Percentiles rank a stretch among this genome's conserved stretches.
Evolutionary conservation across 768 basidiomycete genomes (phyloP).

Genomic region (Serendipita sp.): DNA sequence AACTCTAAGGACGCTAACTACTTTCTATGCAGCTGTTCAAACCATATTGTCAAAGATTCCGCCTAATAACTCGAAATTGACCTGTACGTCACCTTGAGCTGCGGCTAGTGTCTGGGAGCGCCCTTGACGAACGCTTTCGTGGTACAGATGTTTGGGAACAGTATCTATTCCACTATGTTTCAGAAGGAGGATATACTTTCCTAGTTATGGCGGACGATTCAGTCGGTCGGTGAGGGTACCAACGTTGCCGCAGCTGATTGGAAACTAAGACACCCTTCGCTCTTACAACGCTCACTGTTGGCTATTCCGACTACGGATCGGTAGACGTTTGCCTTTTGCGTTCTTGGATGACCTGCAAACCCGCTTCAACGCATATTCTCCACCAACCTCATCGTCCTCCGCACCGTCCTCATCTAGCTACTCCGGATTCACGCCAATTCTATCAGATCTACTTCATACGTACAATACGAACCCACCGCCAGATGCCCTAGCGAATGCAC

Average conservation of each 20-base stretch:
- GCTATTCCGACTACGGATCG: neutral
- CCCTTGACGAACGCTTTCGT: slow-evolving; percentile 34
- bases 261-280: neutral
- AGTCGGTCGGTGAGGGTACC: slow-evolving; percentile 56
- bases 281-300: neutral
- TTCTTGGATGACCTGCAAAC: slow-evolving; percentile 75
- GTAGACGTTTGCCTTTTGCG: slow-evolving; percentile 81
- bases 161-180: slow-evolving; percentile 88
- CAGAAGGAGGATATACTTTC: slow-evolving; percentile 73
- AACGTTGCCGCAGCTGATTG: neutral
- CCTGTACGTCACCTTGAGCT: slow-evolving; percentile 17
- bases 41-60: slow-evolving; percentile 92
- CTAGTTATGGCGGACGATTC: slow-evolving; percentile 92
- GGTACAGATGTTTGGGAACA: slow-evolving; percentile 83
- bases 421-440: slow-evolving; percentile 60
- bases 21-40: slow-evolving; percentile 42
- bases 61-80: slow-evolving; percentile 56
- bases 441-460: slow-evolving; percentile 63
- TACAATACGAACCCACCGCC: slow-evolving; percentile 78
- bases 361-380: slow-evolving; percentile 40
- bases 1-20: neutral
- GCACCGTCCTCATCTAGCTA: slow-evolving; percentile 34
- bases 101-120: neutral
- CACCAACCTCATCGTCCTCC: slow-evolving; percentile 32
- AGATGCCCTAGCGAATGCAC: slow-evolving; percentile 83